phyloP scores from a whole-genome alignment of 805 yeast genomes.

The Wickerhamiella brachini region DNA sequence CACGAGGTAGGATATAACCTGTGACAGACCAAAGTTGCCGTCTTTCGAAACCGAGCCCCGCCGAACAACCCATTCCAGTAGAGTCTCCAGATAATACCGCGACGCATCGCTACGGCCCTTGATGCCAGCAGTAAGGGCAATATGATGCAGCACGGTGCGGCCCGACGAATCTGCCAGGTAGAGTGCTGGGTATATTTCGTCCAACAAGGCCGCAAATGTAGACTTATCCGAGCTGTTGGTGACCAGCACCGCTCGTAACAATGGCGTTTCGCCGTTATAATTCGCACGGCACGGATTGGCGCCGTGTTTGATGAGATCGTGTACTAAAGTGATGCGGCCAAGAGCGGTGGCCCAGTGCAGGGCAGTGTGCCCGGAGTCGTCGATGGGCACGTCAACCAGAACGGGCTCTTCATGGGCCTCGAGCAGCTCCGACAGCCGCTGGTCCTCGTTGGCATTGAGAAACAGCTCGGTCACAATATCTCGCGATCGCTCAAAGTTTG shows the following conservation, averaged over 20 bases:
- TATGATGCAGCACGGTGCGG: slow-evolving; percentile 76
- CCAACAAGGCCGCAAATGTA: slow-evolving; percentile 57
- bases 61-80: slow-evolving; percentile 65
- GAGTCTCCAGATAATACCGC: slow-evolving; percentile 55
- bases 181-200: slow-evolving; percentile 61
- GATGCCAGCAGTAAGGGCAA: slow-evolving; percentile 66
- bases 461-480: slow-evolving; percentile 17
- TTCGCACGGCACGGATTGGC: slow-evolving; percentile 63
- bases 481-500: slow-evolving; percentile 7
- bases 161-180: slow-evolving; percentile 52
- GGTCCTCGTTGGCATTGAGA: slow-evolving; percentile 11
- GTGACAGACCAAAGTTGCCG: slow-evolving; percentile 36
- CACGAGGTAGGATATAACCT: slow-evolving; percentile 55
- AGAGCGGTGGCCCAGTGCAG: slow-evolving; percentile 93
- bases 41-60: slow-evolving; percentile 34
- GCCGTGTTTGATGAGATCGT: slow-evolving; percentile 50
- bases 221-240: slow-evolving; percentile 72
- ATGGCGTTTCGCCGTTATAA: slow-evolving; percentile 74
- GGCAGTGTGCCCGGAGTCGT: slow-evolving; percentile 85
- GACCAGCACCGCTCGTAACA: slow-evolving; percentile 70
- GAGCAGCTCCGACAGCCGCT: slow-evolving; percentile 9
- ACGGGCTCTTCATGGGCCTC: slow-evolving; percentile 20
- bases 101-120: slow-evolving; percentile 60
- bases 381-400: slow-evolving; percentile 68
- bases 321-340: slow-evolving; percentile 61